These are phyloP conservation scores for Taiozyma onychis DNA, from an alignment of 1,139 yeast genomes.

Conservation along the genomic window DNA sequence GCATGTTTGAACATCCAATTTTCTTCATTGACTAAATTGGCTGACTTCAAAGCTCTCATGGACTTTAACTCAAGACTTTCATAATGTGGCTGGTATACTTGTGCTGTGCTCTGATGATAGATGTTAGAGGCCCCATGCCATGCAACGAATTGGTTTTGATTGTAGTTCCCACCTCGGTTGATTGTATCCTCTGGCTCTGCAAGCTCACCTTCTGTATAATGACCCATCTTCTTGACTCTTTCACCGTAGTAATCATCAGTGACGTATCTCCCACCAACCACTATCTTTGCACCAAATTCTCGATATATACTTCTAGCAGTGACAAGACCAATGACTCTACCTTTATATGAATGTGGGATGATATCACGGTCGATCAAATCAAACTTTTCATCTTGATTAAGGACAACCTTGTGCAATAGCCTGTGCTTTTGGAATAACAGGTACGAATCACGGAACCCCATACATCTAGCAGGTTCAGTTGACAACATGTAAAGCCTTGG, in stretches of 20 bases:
- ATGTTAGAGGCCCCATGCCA: slow-evolving; percentile 45
- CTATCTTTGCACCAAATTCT: slow-evolving; percentile 86
- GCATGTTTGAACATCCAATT: slow-evolving; percentile 91
- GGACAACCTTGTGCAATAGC: slow-evolving; percentile 62
- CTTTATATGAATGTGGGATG: slow-evolving; percentile 87
- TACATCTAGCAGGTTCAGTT: slow-evolving; percentile 92
- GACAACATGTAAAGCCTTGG: slow-evolving; percentile 79
- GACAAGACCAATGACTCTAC: slow-evolving; percentile 82
- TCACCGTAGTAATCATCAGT: slow-evolving; percentile 88
- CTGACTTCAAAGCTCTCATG: slow-evolving; percentile 26
- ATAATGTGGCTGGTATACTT: slow-evolving; percentile 31
- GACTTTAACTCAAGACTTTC: slow-evolving; percentile 20
- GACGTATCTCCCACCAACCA: slow-evolving; percentile 75
- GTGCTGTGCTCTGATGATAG: slow-evolving; percentile 28
- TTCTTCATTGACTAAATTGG: slow-evolving; percentile 49
- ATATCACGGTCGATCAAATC: slow-evolving; percentile 77
- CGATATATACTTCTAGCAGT: slow-evolving; percentile 86
- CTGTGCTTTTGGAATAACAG: slow-evolving; percentile 81
- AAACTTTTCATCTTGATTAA: slow-evolving; percentile 74
- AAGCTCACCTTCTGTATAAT: slow-evolving; percentile 61
- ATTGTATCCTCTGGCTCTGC: slow-evolving; percentile 67
- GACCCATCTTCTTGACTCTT: slow-evolving; percentile 64
- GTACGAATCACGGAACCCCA: slow-evolving; percentile 93
- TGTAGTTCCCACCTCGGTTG: slow-evolving; percentile 36
- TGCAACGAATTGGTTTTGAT: slow-evolving; percentile 45